These are phyloP conservation scores for Hemileccinum rubropunctum DNA, from an alignment of 768 basidiomycete species.

Conservation along the genomic window DNA sequence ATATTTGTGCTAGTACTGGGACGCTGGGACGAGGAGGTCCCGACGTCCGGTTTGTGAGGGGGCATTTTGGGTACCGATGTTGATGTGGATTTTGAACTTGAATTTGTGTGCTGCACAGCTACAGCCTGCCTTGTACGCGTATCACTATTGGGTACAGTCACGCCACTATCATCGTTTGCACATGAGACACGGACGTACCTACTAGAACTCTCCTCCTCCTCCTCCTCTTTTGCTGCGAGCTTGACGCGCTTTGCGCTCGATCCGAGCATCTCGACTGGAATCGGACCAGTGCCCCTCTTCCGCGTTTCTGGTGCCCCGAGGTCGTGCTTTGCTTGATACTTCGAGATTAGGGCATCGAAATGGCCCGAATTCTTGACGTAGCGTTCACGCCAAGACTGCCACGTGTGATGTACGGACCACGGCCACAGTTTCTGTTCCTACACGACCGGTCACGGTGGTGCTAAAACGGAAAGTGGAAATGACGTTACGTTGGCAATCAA, in stretches of 20 bases:
- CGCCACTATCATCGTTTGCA: not conserved
- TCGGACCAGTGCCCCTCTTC: conserved; percentile 3
- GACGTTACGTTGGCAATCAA: conserved; percentile 48
- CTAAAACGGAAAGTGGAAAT: not conserved
- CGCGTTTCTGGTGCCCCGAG: not conserved
- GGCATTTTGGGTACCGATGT: not conserved
- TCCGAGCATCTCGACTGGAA: not conserved
- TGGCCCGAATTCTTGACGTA: conserved; percentile 44
- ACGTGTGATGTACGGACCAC: conserved; percentile 52
- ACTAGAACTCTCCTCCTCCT: not conserved
- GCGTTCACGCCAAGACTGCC: conserved; percentile 64
- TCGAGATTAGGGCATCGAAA: conserved; percentile 44
- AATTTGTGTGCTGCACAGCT: not conserved
- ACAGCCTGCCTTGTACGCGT: not conserved
- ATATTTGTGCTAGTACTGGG: not conserved
- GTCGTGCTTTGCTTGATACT: conserved; percentile 36
- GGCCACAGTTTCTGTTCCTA: conserved; percentile 44
- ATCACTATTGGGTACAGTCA: conserved; percentile 6
- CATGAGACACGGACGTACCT: conserved; percentile 2
- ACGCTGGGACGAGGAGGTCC: not conserved
- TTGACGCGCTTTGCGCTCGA: conserved; percentile 9
- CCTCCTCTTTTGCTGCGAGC: not conserved
- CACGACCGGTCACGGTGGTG: not conserved
- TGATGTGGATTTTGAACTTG: not conserved
- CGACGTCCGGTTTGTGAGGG: not conserved